These are phyloP conservation scores for Peronospora destructor DNA, from an alignment of 352 stramenopile genomes.

Conservation along the genomic window DNA sequence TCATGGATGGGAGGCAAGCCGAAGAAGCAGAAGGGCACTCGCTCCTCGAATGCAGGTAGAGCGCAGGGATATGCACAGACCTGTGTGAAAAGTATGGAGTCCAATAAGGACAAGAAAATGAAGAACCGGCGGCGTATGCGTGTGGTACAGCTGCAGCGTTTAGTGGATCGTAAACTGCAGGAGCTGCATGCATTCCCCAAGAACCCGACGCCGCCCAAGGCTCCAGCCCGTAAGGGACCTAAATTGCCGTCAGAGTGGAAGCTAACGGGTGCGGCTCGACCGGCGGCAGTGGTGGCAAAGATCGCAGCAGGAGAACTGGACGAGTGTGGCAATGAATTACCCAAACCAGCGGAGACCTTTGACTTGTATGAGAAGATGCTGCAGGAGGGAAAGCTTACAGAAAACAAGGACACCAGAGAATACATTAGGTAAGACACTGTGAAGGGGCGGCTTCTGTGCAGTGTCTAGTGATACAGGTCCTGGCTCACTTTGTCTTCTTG, in stretches of 20 bases:
- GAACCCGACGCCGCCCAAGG: constrained; percentile 31
- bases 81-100: constrained; percentile 53
- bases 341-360: constrained; percentile 66
- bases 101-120: constrained; percentile 54
- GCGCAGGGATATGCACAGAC: constrained; percentile 57
- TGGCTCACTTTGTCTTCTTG: constrained; percentile 4
- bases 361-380: constrained; percentile 60
- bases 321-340: constrained; percentile 65
- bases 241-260: constrained; percentile 64
- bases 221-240: constrained; percentile 46
- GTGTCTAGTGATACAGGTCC: not conserved
- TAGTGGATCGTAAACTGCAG: constrained; percentile 62
- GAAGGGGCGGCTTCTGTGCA: not conserved
- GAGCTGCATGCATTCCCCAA: constrained; percentile 55
- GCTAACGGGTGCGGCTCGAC: constrained; percentile 65
- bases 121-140: constrained; percentile 67
- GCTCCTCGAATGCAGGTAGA: constrained; percentile 35
- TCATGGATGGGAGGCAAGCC: constrained; percentile 39
- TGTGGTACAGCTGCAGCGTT: constrained; percentile 73
- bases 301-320: constrained; percentile 78
- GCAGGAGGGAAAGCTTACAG: constrained; percentile 44
- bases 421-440: constrained; percentile 46
- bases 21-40: constrained; percentile 56
- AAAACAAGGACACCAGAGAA: constrained; percentile 56
- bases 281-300: constrained; percentile 59